phyloP scores from a whole-genome alignment of 1,284 basidiomycete species.

The Anthracocystis setariae region DNA sequence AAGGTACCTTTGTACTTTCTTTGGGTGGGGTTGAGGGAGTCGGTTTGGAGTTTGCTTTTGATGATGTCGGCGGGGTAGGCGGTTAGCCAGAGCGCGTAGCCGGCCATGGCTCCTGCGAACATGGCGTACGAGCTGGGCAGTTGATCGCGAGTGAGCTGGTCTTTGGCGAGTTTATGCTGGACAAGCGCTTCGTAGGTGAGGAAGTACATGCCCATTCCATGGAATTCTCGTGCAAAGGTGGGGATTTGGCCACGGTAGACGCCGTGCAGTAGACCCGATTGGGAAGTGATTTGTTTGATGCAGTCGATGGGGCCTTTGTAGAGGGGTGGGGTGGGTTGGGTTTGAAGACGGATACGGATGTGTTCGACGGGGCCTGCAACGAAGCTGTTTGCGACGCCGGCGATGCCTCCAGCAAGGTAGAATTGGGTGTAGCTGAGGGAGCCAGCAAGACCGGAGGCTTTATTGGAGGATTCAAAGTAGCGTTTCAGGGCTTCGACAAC shows the following conservation, averaged over 20 bases:
- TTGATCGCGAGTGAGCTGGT: constrained; percentile 37
- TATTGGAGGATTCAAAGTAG: constrained; percentile 72
- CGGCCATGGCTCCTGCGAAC: constrained; percentile 60
- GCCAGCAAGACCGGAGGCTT: not conserved
- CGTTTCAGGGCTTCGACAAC: constrained; percentile 90
- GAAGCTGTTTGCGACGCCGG: constrained; percentile 88
- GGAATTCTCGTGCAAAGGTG: constrained; percentile 84
- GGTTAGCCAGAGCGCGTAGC: constrained; percentile 64
- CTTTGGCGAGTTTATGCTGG: constrained; percentile 76
- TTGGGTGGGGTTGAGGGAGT: constrained; percentile 71
- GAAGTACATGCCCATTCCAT: constrained; percentile 72
- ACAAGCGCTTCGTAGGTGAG: constrained; percentile 91
- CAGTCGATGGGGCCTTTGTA: constrained; percentile 68
- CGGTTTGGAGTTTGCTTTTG: constrained; percentile 94
- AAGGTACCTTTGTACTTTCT: constrained; percentile 80
- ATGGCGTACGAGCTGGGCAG: constrained; percentile 56
- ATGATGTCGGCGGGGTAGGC: constrained; percentile 95
- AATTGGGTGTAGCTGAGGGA: constrained; percentile 76
- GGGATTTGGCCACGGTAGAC: constrained; percentile 93
- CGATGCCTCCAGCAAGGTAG: constrained; percentile 80
- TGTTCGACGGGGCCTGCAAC: constrained; percentile 97
- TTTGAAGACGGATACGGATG: constrained; percentile 84
- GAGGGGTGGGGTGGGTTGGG: constrained; percentile 57
- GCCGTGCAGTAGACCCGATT: constrained; percentile 69
- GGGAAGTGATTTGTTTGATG: constrained; percentile 21